These are phyloP conservation scores for Boletus eberwhitei DNA, from an alignment of 768 basidiomycete genomes.

Conservation along the genomic window DNA sequence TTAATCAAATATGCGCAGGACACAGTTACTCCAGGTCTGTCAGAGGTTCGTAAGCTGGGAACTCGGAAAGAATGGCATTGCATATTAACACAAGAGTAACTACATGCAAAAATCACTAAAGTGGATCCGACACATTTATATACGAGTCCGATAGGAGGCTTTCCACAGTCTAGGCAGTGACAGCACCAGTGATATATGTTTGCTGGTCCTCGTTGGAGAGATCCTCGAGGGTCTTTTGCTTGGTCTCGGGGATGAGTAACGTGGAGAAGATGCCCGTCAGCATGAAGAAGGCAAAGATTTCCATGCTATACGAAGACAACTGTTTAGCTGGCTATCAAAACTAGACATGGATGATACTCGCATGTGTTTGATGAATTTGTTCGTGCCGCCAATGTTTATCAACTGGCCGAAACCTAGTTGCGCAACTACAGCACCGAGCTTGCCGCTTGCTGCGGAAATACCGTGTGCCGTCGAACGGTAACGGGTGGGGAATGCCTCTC, in stretches of 20 bases:
- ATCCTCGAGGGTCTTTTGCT: conserved; percentile 59
- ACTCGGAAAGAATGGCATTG: not conserved
- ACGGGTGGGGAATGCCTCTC: conserved; percentile 84
- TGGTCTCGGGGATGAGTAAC: conserved; percentile 78
- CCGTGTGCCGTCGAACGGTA: conserved; percentile 85
- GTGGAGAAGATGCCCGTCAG: conserved; percentile 81
- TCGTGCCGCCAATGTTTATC: conserved; percentile 64
- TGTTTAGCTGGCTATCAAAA: not conserved
- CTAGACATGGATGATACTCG: conserved; percentile 32
- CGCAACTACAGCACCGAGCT: conserved; percentile 78
- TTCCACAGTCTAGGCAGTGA: conserved; percentile 9
- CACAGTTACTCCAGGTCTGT: not conserved
- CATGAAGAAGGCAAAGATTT: conserved; percentile 87
- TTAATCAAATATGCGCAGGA: not conserved
- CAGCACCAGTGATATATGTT: conserved; percentile 43
- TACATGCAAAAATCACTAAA: not conserved
- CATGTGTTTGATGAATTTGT: conserved; percentile 66
- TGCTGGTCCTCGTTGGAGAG: conserved; percentile 71
- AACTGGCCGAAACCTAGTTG: conserved; percentile 74
- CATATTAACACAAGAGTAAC: conserved; percentile 6
- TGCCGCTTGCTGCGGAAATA: conserved; percentile 79
- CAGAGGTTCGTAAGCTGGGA: not conserved
- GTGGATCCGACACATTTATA: not conserved
- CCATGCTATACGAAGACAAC: conserved; percentile 41
- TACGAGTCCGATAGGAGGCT: not conserved